Evolutionary conservation across 331 rosid genomes (phyloP), one percentile per base, ranked within the genome.

Genomic region (Dryas integrifolia): DNA sequence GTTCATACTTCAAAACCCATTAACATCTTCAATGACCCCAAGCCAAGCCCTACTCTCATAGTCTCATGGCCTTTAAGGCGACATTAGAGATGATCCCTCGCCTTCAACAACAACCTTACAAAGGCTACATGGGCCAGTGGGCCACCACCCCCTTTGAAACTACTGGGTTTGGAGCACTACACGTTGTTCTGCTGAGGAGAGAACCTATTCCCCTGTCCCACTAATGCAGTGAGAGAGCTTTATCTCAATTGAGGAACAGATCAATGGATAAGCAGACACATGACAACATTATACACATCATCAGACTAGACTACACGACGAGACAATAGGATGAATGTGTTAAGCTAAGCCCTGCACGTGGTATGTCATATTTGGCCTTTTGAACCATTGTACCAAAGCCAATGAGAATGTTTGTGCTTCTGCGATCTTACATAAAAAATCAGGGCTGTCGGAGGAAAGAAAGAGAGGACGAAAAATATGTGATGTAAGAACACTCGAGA

Each of bases 91-190:
- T n/a, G 74, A 78, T 49, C 69, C 74, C 70, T 77, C 82, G 63
- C 67, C 60, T 68, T 82, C 50, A 65, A 74, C n/a, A 18, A 39
- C 50, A 43, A 84, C 70, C 76, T 72, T 80, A 7, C 82, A 72
- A 18, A 66, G 85, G 85, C 86, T 82, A 0, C 14, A 9, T 62
- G 80, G 69, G 75, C 75, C 47, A 41, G 82, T 30, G 35, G 35
- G 76, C 65, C 71, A 16, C 0, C 55, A 30, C 35, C n/a, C 69
- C 46, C 7, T 41, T 39, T 30, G 0, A 6, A 76, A 6, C 10
- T 38, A 35, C 49, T 67, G 82, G 82, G 21, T 7, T 70, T 21
- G 35, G 56, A 56, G 9, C 45, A 13, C 50, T 39, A 64, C 83
- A 82, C 79, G 82, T 82, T 4, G 43, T 14, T 69, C 24, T 69